These are phyloP conservation scores for Avena insularis DNA, from an alignment of 176 grass and related monocot species.

Conservation along the genomic window DNA sequence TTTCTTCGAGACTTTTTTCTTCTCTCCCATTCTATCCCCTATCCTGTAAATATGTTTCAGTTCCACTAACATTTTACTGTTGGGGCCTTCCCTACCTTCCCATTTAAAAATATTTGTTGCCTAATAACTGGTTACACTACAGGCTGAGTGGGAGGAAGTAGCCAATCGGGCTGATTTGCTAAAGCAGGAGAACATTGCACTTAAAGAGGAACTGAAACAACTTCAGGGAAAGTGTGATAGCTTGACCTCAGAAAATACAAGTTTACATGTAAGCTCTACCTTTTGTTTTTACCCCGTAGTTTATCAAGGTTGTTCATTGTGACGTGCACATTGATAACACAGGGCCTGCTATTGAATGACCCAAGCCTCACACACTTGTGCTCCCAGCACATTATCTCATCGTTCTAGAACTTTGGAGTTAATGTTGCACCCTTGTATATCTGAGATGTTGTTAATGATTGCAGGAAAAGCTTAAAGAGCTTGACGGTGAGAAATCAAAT, in stretches of 20 bases:
- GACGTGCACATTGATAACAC: slow-evolving; percentile 7
- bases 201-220: slow-evolving; percentile 69
- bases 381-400: neutral
- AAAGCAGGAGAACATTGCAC: slow-evolving; percentile 67
- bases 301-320: neutral
- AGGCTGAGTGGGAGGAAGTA: slow-evolving; percentile 76
- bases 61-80: neutral
- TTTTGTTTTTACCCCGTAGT: slow-evolving; percentile 2
- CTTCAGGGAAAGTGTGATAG: slow-evolving; percentile 58
- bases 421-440: slow-evolving; percentile 1
- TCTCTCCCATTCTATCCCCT: neutral
- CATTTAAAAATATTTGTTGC: neutral
- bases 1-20: neutral
- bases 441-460: slow-evolving; percentile 27
- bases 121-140: slow-evolving; percentile 15
- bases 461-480: slow-evolving; percentile 65
- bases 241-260: slow-evolving; percentile 69
- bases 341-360: neutral
- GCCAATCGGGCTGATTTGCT: slow-evolving; percentile 58
- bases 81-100: neutral
- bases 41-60: neutral
- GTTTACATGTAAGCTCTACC: slow-evolving; percentile 58
- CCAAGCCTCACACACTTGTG: slow-evolving; percentile 2
- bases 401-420: slow-evolving; percentile 22
- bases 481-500: slow-evolving; percentile 60